A percentile compares a stretch with the other conserved stretches of the same genome.
These are phyloP conservation scores for Thalassiosira oceanica DNA, from an alignment of 352 stramenopile genomes.

Conservation along the genomic window DNA sequence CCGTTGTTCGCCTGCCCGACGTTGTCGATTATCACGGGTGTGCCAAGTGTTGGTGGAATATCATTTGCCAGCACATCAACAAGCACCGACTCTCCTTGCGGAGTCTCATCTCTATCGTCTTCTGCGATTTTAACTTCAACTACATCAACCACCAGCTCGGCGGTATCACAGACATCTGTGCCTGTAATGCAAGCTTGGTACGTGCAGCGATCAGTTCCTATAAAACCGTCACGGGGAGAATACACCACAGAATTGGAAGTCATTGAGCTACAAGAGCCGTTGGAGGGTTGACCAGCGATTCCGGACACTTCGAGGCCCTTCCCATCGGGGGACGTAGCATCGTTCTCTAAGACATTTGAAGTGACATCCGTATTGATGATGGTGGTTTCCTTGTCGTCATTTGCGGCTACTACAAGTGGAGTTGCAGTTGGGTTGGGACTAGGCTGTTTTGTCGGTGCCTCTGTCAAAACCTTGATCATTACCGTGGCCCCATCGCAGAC, in stretches of 20 bases:
- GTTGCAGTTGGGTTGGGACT: too few species aligned
- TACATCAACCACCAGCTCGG: conserved; percentile 9
- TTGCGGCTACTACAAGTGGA: too few species aligned
- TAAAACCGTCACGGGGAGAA: conserved; percentile 15
- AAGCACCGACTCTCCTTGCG: not conserved
- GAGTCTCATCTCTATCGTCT: conserved; percentile 9
- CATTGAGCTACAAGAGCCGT: conserved; percentile 26
- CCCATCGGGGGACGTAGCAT: not conserved
- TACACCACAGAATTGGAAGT: conserved; percentile 19
- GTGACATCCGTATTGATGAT: conserved; percentile 3
- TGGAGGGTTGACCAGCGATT: not conserved
- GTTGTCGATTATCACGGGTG: conserved; percentile 1
- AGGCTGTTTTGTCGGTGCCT: too few species aligned
- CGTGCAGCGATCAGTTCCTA: not conserved
- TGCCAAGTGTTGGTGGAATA: not conserved
- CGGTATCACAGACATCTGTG: conserved; percentile 9
- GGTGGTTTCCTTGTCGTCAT: conserved; percentile 13
- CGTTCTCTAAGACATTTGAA: conserved; percentile 10
- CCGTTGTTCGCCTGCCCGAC: conserved; percentile 10
- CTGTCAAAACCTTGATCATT: too few species aligned
- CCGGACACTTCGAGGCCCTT: conserved; percentile 1
- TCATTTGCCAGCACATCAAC: conserved; percentile 17
- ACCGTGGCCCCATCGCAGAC: too few species aligned
- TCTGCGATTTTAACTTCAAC: conserved; percentile 6
- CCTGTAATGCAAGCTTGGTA: conserved; percentile 8